Conservation (phyloP, 139 green algal species). For the Chlorella sp. region DNA sequence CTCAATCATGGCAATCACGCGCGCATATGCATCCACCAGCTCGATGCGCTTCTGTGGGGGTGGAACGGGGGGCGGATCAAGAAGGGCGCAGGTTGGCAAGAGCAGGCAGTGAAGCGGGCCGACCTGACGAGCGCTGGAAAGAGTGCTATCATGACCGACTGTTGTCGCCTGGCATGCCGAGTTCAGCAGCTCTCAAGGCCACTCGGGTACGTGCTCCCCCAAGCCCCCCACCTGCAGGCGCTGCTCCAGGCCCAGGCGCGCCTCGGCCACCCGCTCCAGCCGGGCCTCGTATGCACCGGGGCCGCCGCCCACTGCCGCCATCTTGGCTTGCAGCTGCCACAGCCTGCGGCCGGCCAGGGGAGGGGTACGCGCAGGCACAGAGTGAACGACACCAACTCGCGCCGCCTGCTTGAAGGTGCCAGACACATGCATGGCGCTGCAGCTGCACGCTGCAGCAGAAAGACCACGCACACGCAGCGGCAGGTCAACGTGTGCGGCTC, state of each 20-base stretch:
- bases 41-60: conserved; percentile 56
- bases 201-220: not conserved
- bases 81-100: not conserved
- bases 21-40: conserved; percentile 83
- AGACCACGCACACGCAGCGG: no score
- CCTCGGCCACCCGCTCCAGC: conserved; percentile 71
- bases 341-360: conserved; percentile 48
- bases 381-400: no score
- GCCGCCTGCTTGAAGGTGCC: no score
- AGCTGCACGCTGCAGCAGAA: no score
- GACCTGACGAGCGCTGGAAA: no score
- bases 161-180: no score
- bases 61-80: not conserved
- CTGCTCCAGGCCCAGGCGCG: conserved; percentile 75
- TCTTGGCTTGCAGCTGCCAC: conserved; percentile 93
- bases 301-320: conserved; percentile 72
- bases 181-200: no score
- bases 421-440: no score
- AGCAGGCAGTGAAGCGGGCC: no score
- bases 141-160: no score
- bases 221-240: conserved; percentile 49
- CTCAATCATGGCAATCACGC: conserved; percentile 87
- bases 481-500: no score
- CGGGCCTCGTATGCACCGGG: conserved; percentile 66
- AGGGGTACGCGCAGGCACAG: not conserved